Percentiles rank a stretch among this genome's conserved stretches.
These are phyloP conservation scores for Aquilaria sinensis DNA, from an alignment of 345 rosid species.

Conservation along the genomic window DNA sequence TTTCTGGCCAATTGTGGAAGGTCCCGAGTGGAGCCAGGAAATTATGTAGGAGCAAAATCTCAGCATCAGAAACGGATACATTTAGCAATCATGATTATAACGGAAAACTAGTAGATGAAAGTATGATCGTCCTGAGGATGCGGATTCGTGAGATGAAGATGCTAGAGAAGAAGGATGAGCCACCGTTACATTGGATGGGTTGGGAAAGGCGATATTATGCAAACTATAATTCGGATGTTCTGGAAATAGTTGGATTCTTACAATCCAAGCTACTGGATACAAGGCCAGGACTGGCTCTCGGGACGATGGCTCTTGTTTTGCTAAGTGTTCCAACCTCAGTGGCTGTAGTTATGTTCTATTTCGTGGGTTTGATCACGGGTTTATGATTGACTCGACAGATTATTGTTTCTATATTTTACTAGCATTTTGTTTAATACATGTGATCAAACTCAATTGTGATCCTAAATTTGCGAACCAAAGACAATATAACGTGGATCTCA, in stretches of 20 bases:
- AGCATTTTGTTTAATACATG: too few species aligned
- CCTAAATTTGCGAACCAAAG: too few species aligned
- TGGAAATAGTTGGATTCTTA: constrained; percentile 25
- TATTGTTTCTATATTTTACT: too few species aligned
- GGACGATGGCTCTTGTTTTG: constrained; percentile 14
- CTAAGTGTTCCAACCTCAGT: constrained; percentile 17
- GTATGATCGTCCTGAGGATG: constrained; percentile 31
- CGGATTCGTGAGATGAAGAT: constrained; percentile 31
- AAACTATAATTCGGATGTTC: constrained; percentile 22
- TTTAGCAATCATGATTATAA: background rate
- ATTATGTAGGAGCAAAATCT: too few species aligned
- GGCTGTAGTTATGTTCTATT: background rate
- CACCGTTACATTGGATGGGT: constrained; percentile 35
- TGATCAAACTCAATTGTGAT: too few species aligned
- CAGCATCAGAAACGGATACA: too few species aligned
- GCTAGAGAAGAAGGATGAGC: constrained; percentile 25
- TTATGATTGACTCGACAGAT: too few species aligned
- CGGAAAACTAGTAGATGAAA: constrained; percentile 22
- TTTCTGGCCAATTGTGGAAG: too few species aligned
- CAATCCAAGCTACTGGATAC: constrained; percentile 34
- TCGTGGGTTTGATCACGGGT: too few species aligned
- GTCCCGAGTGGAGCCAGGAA: too few species aligned
- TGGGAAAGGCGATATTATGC: constrained; percentile 41
- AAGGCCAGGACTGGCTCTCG: constrained; percentile 43
- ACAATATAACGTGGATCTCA: too few species aligned